Evolutionary conservation across 148 eudicot species (phyloP).

Genomic region (Polygonum maritimum): DNA sequence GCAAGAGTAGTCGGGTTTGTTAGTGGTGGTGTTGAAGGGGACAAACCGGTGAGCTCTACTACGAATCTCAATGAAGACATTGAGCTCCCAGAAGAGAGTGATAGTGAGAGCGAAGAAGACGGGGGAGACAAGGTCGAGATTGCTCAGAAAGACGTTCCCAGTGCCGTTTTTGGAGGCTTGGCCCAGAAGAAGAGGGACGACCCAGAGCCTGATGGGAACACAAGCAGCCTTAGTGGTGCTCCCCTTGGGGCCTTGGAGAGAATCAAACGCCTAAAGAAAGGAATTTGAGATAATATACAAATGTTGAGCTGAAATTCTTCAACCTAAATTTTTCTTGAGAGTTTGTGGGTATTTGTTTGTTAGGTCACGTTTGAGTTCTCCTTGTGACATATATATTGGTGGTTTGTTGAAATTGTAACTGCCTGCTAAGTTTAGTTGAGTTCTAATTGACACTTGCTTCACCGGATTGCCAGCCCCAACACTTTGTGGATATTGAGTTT

Average conservation of each 20-base stretch:
- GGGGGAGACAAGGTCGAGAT: constrained; percentile 61
- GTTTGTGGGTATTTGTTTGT: neutral
- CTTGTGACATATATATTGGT: neutral
- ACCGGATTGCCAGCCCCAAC: too few species aligned
- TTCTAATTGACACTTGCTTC: neutral
- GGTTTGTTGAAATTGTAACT: neutral
- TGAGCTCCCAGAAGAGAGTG: constrained; percentile 79
- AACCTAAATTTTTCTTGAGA: neutral
- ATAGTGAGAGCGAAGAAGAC: constrained; percentile 18
- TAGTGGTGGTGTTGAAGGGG: constrained; percentile 67
- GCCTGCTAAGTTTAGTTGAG: neutral
- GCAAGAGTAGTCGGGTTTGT: constrained; percentile 58
- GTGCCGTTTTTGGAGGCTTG: constrained; percentile 82
- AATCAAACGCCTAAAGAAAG: constrained; percentile 48
- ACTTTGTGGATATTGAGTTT: neutral
- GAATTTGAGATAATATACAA: neutral
- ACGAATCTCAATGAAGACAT: constrained; percentile 63
- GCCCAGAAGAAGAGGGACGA: constrained; percentile 59
- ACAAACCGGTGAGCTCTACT: constrained; percentile 16
- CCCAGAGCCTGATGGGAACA: constrained; percentile 25
- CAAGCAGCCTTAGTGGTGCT: constrained; percentile 17
- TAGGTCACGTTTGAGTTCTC: neutral
- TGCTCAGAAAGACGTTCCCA: constrained; percentile 68
- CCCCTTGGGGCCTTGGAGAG: constrained; percentile 76
- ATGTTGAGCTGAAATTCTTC: neutral